Conservation (phyloP, 2,329 filamentous ascomycete genomes). For the Penicillium sp. region DNA sequence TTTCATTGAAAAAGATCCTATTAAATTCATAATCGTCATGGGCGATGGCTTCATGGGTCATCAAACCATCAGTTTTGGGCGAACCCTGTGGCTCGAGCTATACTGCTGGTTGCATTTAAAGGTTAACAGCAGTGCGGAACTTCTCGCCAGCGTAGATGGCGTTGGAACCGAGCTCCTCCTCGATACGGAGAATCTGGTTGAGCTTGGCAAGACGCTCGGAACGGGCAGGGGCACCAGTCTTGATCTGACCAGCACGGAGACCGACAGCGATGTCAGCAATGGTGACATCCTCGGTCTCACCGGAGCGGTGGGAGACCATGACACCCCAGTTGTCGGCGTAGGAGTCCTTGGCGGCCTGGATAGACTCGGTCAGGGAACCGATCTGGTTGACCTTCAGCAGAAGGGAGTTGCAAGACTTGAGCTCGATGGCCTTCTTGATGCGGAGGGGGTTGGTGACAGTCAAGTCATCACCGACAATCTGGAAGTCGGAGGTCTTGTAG, state of each 20-base stretch:
- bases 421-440: slow-evolving; percentile 99
- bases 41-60: slow-evolving; percentile 10
- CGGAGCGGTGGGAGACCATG: slow-evolving; percentile 99
- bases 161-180: slow-evolving; percentile 94
- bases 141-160: slow-evolving; percentile 89
- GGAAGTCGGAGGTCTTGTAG: slow-evolving; percentile 98
- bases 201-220: slow-evolving; percentile 99
- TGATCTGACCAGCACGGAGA: slow-evolving; percentile 96
- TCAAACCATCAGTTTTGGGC: slow-evolving; percentile 20
- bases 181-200: slow-evolving; percentile 99
- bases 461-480: slow-evolving; percentile 97
- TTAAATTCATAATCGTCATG: slow-evolving; percentile 32
- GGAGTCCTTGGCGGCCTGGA: slow-evolving; percentile 98
- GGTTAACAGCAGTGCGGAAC: slow-evolving; percentile 87
- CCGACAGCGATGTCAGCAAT: slow-evolving; percentile 98
- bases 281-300: slow-evolving; percentile 99
- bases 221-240: slow-evolving; percentile 93
- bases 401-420: slow-evolving; percentile 97
- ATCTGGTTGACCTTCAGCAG: slow-evolving; percentile 99
- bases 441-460: slow-evolving; percentile 98
- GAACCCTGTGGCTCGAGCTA: slow-evolving; percentile 6
- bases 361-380: slow-evolving; percentile 96
- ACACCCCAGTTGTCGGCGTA: slow-evolving; percentile 96
- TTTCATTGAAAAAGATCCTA: slow-evolving; percentile 24
- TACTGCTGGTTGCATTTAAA: slow-evolving; percentile 59